phyloP scores from a whole-genome alignment of 495 filamentous ascomycete genomes.

The Penicillium arizonense region DNA sequence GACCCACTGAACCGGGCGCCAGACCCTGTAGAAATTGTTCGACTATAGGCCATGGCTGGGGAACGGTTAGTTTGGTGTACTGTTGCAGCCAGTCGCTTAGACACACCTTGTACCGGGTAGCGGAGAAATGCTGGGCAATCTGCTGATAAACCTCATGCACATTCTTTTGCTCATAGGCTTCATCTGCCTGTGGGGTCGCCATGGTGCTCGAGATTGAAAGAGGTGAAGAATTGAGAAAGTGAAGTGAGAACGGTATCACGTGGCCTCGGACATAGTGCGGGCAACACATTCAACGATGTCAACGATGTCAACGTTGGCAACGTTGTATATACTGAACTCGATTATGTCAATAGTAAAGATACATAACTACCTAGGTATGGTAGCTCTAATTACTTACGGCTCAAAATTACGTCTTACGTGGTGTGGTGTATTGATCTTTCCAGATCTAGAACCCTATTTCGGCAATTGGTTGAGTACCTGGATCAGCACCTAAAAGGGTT shows the following conservation, averaged over 20 bases:
- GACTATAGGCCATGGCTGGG: conserved; percentile 87
- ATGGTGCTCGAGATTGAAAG: conserved; percentile 4
- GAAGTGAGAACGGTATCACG: conserved; percentile 8
- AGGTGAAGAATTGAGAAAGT: background rate
- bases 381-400: background rate
- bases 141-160: conserved; percentile 93
- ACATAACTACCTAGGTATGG: too few relatives aligned
- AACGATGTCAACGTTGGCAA: background rate
- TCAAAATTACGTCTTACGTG: background rate
- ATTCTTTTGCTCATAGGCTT: conserved; percentile 75
- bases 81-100: background rate
- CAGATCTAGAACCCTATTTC: background rate
- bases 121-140: conserved; percentile 92
- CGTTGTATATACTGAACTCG: too few relatives aligned
- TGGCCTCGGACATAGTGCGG: background rate
- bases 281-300: background rate
- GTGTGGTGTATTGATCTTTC: background rate
- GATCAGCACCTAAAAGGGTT: background rate
- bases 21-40: conserved; percentile 71
- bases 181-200: conserved; percentile 17
- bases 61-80: background rate
- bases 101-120: conserved; percentile 84
- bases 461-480: background rate
- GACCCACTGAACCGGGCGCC: conserved; percentile 70
- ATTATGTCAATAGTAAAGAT: too few relatives aligned